Conservation (phyloP, 2,329 filamentous ascomycete genomes). For the Rhynchosporium secalis region DNA sequence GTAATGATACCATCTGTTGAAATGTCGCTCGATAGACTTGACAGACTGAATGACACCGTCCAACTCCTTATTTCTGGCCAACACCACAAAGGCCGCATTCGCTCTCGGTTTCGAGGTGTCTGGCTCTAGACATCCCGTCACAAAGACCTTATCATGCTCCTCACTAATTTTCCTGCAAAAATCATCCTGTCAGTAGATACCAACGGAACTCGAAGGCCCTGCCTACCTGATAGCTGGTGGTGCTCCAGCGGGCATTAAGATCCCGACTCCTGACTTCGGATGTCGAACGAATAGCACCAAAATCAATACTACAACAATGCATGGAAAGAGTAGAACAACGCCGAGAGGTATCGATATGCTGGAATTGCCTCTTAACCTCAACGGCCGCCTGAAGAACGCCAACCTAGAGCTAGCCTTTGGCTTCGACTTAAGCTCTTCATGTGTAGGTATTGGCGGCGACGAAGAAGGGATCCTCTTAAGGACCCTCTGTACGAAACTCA, state of each 20-base stretch:
- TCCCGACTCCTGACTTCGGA: constrained; percentile 76
- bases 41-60: constrained; percentile 95
- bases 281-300: constrained; percentile 86
- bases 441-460: constrained; percentile 44
- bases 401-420: constrained; percentile 53
- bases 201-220: neutral
- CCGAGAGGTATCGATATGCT: constrained; percentile 90
- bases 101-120: constrained; percentile 78
- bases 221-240: constrained; percentile 84
- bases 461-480: constrained; percentile 52
- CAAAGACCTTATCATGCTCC: constrained; percentile 95
- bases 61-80: constrained; percentile 93
- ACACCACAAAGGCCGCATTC: constrained; percentile 93
- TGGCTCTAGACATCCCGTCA: constrained; percentile 81
- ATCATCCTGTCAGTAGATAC: constrained; percentile 24
- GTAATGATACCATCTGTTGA: constrained; percentile 98
- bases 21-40: constrained; percentile 97
- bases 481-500: constrained; percentile 55
- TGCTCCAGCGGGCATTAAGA: constrained; percentile 83
- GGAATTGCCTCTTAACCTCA: constrained; percentile 89
- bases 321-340: constrained; percentile 88
- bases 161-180: constrained; percentile 84
- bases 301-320: constrained; percentile 88
- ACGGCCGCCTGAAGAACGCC: constrained; percentile 80
- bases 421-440: constrained; percentile 47